These are phyloP conservation scores for Diplodia intermedia DNA, from an alignment of 2,329 filamentous ascomycete species.

Conservation along the genomic window DNA sequence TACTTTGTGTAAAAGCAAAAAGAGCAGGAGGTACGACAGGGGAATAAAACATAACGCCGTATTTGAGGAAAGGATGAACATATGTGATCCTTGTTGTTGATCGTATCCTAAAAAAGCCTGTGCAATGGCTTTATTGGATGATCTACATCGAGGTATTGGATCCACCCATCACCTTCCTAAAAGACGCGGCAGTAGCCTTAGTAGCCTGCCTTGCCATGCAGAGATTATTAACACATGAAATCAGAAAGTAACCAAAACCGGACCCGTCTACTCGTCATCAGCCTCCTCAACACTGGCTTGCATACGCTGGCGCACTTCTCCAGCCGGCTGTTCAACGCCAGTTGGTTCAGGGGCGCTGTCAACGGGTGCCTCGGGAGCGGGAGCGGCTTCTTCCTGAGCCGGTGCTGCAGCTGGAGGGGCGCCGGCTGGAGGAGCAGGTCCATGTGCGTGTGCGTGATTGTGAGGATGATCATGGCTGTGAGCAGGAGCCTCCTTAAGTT, in stretches of 20 bases:
- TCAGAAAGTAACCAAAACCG: constrained; percentile 15
- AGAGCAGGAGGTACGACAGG: constrained; percentile 3
- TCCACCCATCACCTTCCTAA: constrained; percentile 22
- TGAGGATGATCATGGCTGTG: constrained; percentile 39
- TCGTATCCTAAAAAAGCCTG: constrained; percentile 17
- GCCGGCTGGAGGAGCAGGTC: constrained; percentile 41
- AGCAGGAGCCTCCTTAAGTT: constrained; percentile 35
- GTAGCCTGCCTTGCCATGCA: constrained; percentile 12
- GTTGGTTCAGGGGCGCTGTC: constrained; percentile 23
- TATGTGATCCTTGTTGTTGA: constrained; percentile 22
- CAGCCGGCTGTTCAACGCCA: constrained; percentile 23
- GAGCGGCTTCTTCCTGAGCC: constrained; percentile 21
- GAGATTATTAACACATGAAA: constrained; percentile 28
- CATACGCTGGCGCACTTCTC: constrained; percentile 40
- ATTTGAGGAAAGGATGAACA: constrained; percentile 8
- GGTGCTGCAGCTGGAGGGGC: constrained; percentile 38
- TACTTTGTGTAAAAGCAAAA: background rate
- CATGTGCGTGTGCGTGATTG: constrained; percentile 45
- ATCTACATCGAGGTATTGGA: constrained; percentile 26
- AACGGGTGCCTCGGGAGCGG: constrained; percentile 17
- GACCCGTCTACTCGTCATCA: constrained; percentile 42
- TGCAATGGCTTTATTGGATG: constrained; percentile 22
- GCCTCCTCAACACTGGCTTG: constrained; percentile 49
- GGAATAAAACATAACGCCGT: constrained; percentile 3
- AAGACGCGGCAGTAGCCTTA: constrained; percentile 6